Conservation (phyloP, 108 stramenopile species). For the Schizochytrium sp. region DNA sequence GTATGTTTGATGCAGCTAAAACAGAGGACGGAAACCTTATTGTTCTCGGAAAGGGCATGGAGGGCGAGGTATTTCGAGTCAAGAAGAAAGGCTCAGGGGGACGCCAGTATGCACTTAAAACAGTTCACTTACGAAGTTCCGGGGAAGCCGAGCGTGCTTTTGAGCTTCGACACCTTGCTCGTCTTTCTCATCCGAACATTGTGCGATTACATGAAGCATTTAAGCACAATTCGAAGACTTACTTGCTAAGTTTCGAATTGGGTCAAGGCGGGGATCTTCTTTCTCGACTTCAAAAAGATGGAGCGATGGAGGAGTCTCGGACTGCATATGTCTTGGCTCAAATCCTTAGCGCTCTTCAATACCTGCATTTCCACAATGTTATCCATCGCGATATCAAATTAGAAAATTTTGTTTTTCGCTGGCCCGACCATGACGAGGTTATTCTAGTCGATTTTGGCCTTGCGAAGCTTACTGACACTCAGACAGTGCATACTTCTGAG, state of each 20-base stretch:
- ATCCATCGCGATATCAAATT: conserved; percentile 58
- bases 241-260: conserved; percentile 27
- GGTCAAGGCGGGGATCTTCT: conserved; percentile 28
- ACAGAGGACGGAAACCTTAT: conserved; percentile 20
- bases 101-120: conserved; percentile 17
- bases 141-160: background rate
- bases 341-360: conserved; percentile 93
- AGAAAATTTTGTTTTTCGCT: conserved; percentile 76
- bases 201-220: background rate
- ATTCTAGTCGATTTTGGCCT: conserved; percentile 91
- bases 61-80: conserved; percentile 23
- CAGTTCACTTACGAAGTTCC: background rate
- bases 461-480: conserved; percentile 82
- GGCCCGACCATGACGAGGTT: conserved; percentile 74
- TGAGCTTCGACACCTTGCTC: conserved; percentile 33
- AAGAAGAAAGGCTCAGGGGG: background rate
- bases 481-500: conserved; percentile 79
- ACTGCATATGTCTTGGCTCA: conserved; percentile 64
- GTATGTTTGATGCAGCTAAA: conserved; percentile 25
- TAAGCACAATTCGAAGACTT: background rate
- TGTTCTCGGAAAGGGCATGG: conserved; percentile 55
- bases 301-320: background rate
- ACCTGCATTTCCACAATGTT: conserved; percentile 85
- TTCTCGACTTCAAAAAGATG: background rate
- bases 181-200: conserved; percentile 21